These are phyloP conservation scores for Claviceps maximensis DNA, from an alignment of 2,329 filamentous ascomycete genomes.

Conservation along the genomic window DNA sequence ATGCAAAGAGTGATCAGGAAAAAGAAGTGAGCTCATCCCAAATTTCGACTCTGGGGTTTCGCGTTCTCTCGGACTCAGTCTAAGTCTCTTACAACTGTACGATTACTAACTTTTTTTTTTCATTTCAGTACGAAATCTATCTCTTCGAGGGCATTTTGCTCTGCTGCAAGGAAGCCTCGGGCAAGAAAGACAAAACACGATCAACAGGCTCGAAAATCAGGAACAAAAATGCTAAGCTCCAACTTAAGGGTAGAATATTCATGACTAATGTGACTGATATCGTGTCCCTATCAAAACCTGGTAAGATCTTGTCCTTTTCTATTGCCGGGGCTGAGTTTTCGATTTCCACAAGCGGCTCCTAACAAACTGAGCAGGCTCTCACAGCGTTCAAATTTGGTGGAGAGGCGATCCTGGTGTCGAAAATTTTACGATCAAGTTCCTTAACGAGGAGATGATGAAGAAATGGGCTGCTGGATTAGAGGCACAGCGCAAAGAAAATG, in stretches of 20 bases:
- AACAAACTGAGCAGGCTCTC: slow-evolving; percentile 51
- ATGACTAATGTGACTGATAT: slow-evolving; percentile 98
- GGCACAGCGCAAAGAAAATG: slow-evolving; percentile 53
- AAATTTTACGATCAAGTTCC: slow-evolving; percentile 89
- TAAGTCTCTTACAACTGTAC: background rate
- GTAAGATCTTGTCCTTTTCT: slow-evolving; percentile 58
- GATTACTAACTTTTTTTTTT: background rate
- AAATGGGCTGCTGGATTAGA: slow-evolving; percentile 81
- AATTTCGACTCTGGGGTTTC: too few relatives aligned
- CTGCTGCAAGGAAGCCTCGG: slow-evolving; percentile 89
- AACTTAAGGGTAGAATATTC: slow-evolving; percentile 94
- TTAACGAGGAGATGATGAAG: slow-evolving; percentile 82
- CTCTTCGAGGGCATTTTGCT: slow-evolving; percentile 91
- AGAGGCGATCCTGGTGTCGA: slow-evolving; percentile 92
- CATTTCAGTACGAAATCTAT: slow-evolving; percentile 78
- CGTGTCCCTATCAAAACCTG: slow-evolving; percentile 74
- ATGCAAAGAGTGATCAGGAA: slow-evolving; percentile 78
- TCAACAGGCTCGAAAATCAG: slow-evolving; percentile 42
- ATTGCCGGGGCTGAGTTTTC: background rate
- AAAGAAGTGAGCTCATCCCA: slow-evolving; percentile 55
- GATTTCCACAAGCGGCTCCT: slow-evolving; percentile 4
- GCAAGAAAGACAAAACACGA: slow-evolving; percentile 53
- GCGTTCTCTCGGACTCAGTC: too few relatives aligned
- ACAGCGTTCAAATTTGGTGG: slow-evolving; percentile 97
- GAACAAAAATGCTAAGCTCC: slow-evolving; percentile 65